Percentiles rank a stretch among this genome's conserved stretches.
Conservation (phyloP, 306 rosid species). For the Trifolium dubium region DNA sequence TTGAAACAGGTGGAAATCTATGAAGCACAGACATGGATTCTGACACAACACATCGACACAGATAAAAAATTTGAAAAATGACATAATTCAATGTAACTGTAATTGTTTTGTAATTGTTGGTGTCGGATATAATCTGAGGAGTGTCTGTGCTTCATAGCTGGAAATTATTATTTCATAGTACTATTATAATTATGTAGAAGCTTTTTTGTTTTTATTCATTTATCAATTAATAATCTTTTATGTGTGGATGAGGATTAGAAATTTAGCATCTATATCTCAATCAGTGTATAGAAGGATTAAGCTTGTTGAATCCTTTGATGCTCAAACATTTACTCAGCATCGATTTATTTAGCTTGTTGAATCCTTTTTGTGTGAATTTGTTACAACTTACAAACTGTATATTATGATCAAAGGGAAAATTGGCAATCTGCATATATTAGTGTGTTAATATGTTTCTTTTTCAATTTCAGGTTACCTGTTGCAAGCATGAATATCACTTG, state of each 20-base stretch:
- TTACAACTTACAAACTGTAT: conserved; percentile 28
- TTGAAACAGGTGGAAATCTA: conserved; percentile 11
- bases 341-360: background rate
- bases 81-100: no score
- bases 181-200: conserved; percentile 12
- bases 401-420: background rate
- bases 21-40: no score
- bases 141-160: no score
- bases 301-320: conserved; percentile 12
- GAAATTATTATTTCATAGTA: background rate
- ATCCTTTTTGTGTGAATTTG: conserved; percentile 18
- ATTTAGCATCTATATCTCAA: conserved; percentile 18
- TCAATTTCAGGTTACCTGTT: conserved; percentile 74
- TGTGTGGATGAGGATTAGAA: background rate
- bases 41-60: no score
- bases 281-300: conserved; percentile 7
- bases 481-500: conserved; percentile 96
- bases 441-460: conserved; percentile 39
- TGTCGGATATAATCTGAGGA: no score
- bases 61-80: no score
- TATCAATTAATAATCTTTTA: background rate
- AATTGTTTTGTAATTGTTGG: no score
- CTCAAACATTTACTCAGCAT: conserved; percentile 1
- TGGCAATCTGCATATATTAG: conserved; percentile 15
- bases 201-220: background rate